Evolutionary conservation across 352 stramenopile species (phyloP).

Genomic region (Phytophthora syringae): DNA sequence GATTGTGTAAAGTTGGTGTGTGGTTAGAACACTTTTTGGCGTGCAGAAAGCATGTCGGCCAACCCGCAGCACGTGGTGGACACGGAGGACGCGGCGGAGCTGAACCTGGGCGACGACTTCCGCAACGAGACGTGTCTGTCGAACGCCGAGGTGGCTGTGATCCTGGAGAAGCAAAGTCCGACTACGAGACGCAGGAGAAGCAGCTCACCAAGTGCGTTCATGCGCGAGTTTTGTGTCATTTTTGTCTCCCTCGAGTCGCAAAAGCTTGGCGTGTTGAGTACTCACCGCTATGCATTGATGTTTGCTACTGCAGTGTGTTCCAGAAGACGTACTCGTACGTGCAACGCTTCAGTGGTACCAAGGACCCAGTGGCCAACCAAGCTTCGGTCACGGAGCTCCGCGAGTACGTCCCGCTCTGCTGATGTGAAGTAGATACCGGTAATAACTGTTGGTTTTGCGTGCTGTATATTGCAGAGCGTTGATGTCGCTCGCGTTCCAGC

Average conservation of each 20-base stretch:
- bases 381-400: slow-evolving; percentile 88
- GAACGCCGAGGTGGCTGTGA: slow-evolving; percentile 90
- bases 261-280: not conserved
- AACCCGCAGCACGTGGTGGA: slow-evolving; percentile 90
- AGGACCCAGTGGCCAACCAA: slow-evolving; percentile 91
- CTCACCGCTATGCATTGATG: not conserved
- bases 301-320: slow-evolving; percentile 67
- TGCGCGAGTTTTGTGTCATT: slow-evolving; percentile 1
- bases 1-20: slow-evolving; percentile 15
- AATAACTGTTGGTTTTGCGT: not conserved
- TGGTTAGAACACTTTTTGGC: not conserved
- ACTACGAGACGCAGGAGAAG: slow-evolving; percentile 93
- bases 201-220: slow-evolving; percentile 77
- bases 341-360: slow-evolving; percentile 91
- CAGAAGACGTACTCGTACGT: slow-evolving; percentile 93
- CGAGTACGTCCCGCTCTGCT: slow-evolving; percentile 57
- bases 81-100: slow-evolving; percentile 90
- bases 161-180: slow-evolving; percentile 90
- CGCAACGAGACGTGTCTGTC: slow-evolving; percentile 90
- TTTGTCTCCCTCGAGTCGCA: not conserved
- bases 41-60: slow-evolving; percentile 48
- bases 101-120: slow-evolving; percentile 91
- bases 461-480: slow-evolving; percentile 57
- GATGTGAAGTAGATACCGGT: not conserved
- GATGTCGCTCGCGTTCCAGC: slow-evolving; percentile 86